These are phyloP conservation scores for Cladophialophora carrionii DNA, from an alignment of 2,329 filamentous ascomycete species.

Conservation along the genomic window DNA sequence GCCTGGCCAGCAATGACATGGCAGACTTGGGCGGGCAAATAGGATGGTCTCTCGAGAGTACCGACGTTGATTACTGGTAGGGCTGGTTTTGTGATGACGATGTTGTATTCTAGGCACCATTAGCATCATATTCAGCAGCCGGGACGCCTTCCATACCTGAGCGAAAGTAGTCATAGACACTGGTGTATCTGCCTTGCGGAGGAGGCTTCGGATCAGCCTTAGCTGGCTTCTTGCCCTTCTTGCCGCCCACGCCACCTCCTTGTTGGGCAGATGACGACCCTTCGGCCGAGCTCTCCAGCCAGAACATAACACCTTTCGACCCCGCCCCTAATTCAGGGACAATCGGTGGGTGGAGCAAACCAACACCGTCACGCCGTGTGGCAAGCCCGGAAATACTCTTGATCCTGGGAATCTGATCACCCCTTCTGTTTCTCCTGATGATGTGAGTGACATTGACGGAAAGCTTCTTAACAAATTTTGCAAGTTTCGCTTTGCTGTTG, in stretches of 20 bases:
- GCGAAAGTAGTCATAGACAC: conserved; percentile 57
- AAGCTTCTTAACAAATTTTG: background rate
- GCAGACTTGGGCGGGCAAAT: conserved; percentile 69
- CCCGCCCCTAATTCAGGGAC: conserved; percentile 50
- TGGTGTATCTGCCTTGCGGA: conserved; percentile 51
- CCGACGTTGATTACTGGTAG: conserved; percentile 71
- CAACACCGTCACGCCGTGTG: background rate
- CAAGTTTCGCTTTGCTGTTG: background rate
- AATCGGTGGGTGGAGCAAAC: conserved; percentile 44
- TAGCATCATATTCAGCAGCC: background rate
- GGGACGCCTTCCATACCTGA: background rate
- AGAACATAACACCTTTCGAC: conserved; percentile 61
- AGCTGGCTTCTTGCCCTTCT: background rate
- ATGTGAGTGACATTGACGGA: conserved; percentile 2
- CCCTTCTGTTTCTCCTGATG: background rate
- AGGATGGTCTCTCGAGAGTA: conserved; percentile 59
- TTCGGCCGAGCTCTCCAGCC: conserved; percentile 26
- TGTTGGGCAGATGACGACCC: conserved; percentile 40
- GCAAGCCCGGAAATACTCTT: conserved; percentile 5
- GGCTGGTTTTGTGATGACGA: conserved; percentile 43
- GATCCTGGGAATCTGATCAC: background rate
- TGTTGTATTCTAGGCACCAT: conserved; percentile 38
- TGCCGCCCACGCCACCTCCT: background rate
- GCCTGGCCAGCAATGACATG: conserved; percentile 67
- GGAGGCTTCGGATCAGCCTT: conserved; percentile 27